A percentile compares a stretch with the other conserved stretches of the same genome.
Conservation (phyloP, 352 stramenopile genomes). For the Pythium volutum region DNA sequence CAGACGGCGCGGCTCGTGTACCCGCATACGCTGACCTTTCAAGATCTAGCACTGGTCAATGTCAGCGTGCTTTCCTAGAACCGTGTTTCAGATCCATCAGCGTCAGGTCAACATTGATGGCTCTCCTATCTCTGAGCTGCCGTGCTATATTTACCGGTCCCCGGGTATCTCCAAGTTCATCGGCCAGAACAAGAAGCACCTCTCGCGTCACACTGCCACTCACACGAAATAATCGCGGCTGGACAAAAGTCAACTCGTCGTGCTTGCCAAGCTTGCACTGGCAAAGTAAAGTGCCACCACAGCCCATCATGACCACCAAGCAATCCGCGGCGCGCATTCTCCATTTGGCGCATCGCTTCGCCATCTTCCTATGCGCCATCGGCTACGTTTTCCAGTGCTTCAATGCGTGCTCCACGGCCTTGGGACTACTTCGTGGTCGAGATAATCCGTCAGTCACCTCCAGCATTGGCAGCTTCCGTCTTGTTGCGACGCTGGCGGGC, state of each 20-base stretch:
- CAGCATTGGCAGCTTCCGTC: neutral
- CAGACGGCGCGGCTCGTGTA: conserved; percentile 28
- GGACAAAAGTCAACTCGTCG: too few species aligned
- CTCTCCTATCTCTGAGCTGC: neutral
- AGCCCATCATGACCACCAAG: neutral
- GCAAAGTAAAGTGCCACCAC: neutral
- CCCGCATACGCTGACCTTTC: conserved; percentile 24
- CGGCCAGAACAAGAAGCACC: too few species aligned
- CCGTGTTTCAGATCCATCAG: too few species aligned
- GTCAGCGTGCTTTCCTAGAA: conserved; percentile 30
- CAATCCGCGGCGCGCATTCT: neutral
- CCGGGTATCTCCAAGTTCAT: too few species aligned
- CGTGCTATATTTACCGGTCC: too few species aligned
- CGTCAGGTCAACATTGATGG: neutral
- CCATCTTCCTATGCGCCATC: conserved; percentile 1
- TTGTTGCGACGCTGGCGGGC: neutral
- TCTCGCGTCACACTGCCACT: too few species aligned
- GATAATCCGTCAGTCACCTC: neutral
- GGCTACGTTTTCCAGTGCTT: conserved; percentile 7
- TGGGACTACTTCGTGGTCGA: conserved; percentile 1
- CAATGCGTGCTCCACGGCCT: neutral
- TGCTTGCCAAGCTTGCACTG: too few species aligned
- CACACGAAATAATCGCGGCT: too few species aligned
- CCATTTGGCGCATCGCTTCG: conserved; percentile 11
- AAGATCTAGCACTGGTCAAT: conserved; percentile 23